Conservation (phyloP, 371 early-diverging fungal species). For the Mortierella sp. region DNA sequence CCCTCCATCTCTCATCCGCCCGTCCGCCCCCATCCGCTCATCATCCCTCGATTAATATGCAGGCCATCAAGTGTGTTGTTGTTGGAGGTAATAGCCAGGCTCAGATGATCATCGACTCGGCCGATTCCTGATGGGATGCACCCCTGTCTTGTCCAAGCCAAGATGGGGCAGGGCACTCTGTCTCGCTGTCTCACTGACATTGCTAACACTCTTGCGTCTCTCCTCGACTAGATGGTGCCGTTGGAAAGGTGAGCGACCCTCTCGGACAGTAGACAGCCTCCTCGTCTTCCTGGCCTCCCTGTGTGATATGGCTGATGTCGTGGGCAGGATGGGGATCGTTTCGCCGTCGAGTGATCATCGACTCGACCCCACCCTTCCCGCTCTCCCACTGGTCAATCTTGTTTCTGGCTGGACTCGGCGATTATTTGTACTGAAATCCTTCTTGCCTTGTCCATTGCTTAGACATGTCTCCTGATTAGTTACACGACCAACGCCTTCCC, state of each 20-base stretch:
- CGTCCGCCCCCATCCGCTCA: background rate
- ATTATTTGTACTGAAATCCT: background rate
- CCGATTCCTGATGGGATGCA: too few species aligned
- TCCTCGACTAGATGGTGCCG: constrained; percentile 45
- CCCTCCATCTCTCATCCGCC: background rate
- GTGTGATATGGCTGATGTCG: constrained; percentile 77
- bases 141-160: too few species aligned
- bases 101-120: too few species aligned
- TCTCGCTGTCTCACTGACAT: too few species aligned
- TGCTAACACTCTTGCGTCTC: too few species aligned
- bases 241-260: constrained; percentile 39
- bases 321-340: too few species aligned
- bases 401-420: background rate
- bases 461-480: constrained; percentile 95
- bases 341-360: too few species aligned
- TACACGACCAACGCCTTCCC: constrained; percentile 98
- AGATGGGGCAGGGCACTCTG: too few species aligned
- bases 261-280: background rate
- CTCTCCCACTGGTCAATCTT: too few species aligned
- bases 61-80: constrained; percentile 21
- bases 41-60: constrained; percentile 5
- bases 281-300: background rate
- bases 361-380: too few species aligned
- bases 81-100: constrained; percentile 5
- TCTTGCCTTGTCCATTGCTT: constrained; percentile 36